A percentile compares a stretch with the other conserved stretches of the same genome.
Conservation (phyloP, 345 rosid genomes). For the Corymbia maculata region DNA sequence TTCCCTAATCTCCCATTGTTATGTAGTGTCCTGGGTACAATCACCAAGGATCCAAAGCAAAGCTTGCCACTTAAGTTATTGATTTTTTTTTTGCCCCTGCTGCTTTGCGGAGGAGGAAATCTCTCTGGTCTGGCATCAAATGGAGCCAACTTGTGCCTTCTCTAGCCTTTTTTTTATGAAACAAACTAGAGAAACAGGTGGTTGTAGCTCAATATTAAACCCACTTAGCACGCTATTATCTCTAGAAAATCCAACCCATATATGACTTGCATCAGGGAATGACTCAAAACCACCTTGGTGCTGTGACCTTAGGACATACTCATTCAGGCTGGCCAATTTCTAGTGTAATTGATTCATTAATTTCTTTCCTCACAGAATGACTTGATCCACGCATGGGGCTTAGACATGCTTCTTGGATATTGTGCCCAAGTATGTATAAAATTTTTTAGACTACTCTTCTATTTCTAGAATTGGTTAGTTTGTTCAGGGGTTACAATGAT, state of each 20-base stretch:
- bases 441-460: background rate
- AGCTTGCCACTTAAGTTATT: background rate
- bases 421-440: constrained; percentile 66
- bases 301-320: background rate
- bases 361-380: constrained; percentile 46
- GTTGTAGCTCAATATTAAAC: background rate
- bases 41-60: background rate
- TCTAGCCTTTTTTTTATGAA: background rate
- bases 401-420: constrained; percentile 80
- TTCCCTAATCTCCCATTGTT: background rate
- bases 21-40: background rate
- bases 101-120: background rate
- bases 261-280: background rate
- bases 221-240: background rate
- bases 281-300: background rate
- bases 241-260: background rate
- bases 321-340: background rate
- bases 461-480: background rate
- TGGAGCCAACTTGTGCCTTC: background rate
- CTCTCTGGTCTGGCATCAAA: background rate
- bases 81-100: background rate
- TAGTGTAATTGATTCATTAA: background rate
- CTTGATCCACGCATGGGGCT: constrained; percentile 94
- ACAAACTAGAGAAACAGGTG: background rate
- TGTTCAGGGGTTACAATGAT: background rate